Evolutionary conservation across 2,329 filamentous ascomycete species (phyloP), one percentile per base, ranked within the genome.

Genomic region (Arthrobotrys iridis): DNA sequence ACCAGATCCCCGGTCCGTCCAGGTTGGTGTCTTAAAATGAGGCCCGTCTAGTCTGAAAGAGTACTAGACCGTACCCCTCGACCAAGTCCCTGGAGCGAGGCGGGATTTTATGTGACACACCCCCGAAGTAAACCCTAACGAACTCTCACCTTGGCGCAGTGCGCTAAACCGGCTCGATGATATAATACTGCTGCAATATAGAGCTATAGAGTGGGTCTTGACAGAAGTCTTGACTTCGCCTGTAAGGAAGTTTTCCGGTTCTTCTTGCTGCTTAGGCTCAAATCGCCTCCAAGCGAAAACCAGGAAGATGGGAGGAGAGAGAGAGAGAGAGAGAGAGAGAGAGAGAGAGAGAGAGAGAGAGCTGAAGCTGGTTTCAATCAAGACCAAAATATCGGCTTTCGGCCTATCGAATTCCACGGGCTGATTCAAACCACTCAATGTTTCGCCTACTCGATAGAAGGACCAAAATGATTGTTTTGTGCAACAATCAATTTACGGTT

Each of bases 21-120:
- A 43, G 30, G 41, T 64, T 63, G 57, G 45, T 15, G 40, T 30
- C 35, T 41, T 40, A 37, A 71, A 70, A 52, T 55, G 33, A 60
- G 55, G 55, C 43, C 35, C 18, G 45, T 20, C 57, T 64, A 64
- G 66, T 33, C 58, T 43, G 46, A 64, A 71, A 48, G 24, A 33
- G 48, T 63, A 45, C 41, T 71, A 64, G 66, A 30, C 10, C 28
- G 18, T 22, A 45, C 50, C 46, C 50, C 37, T 58, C 37, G 55
- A 62, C 71, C 63, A 64, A 55, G 41, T 75, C 57, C 57, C 58
- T 75, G 63, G 71, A 75, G 57, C 55, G 35, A 75, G 71, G 71
- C 63, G 63, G 57, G 46, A 68, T 74, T 73, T 75, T 74, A 63
- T 75, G 62, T 75, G 57, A 68, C 63, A 74, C 68, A 74, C 68